Evolutionary conservation across 257 asterid species (phyloP), one percentile per base, ranked within the genome.

Genomic region (Dorcoceras hygrometricum): DNA sequence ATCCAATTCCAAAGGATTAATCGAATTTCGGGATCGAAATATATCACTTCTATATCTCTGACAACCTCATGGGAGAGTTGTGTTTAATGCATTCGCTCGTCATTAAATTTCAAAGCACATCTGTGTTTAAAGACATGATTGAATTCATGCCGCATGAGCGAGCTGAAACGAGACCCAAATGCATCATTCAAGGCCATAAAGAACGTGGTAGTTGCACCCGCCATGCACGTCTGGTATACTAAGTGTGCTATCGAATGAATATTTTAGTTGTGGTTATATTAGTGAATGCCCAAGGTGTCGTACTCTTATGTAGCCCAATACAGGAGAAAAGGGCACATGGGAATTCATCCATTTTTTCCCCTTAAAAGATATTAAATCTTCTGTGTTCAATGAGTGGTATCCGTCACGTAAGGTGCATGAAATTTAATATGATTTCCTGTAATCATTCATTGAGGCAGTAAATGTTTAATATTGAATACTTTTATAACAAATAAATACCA

Each of bases 361-460:
- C 5, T 39, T 39, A 28, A 57, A 65, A 24, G 50, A 32, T 8
- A 25, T 26, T 62, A 55, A 58, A 63, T 69, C 32, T 67, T 67
- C 63, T 79, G 90, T 96, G 78, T 92, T 97, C 58, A 73, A 93
- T 93, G 67, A 93, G 96, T 79, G 46, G 10, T 93, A 93, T 73
- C 97, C 96, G 68, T 96, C 95, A 39, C 97, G 86, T 32, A 32
- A 32, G 39, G 6, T 32, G 46, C 46, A 34, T 34, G 46, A 9
- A 1, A 0, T 34, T 34, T 8, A 0, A 8, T 34, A 2, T 9
- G 6, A 31, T 34, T 10, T 34, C 14, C 16, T 7, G 4, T 28
- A 10, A 9, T 0, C 8, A 34, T 34, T 34, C 16, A 34, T 34
- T 34, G 46, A 34, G 46, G 46, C 46, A 34, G 46, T 34, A 10